Conservation (phyloP, 257 asterid species). For the Asclepias syriaca region DNA sequence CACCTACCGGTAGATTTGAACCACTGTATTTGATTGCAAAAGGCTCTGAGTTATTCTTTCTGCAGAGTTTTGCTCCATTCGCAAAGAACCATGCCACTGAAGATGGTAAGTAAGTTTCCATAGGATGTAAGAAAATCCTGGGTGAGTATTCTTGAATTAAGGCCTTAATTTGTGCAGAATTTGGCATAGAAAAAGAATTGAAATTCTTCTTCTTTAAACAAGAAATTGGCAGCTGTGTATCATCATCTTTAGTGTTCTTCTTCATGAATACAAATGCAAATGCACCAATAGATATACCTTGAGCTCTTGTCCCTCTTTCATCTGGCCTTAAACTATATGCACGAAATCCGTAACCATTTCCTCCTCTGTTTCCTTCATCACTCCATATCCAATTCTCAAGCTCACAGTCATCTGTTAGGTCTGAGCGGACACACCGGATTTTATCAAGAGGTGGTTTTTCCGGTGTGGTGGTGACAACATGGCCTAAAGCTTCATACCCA, state of each 20-base stretch:
- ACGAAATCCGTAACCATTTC: neutral
- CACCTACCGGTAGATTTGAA: conserved; percentile 35
- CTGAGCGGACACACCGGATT: neutral
- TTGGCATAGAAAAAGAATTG: conserved; percentile 22
- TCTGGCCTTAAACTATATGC: conserved; percentile 1
- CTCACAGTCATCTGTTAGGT: neutral
- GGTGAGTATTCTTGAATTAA: conserved; percentile 32
- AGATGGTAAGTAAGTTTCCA: conserved; percentile 28
- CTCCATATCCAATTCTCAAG: conserved; percentile 6
- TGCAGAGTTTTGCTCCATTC: conserved; percentile 24
- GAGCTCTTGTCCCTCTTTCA: conserved; percentile 15
- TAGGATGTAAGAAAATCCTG: conserved; percentile 25
- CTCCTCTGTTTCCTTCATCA: neutral
- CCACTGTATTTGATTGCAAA: conserved; percentile 19
- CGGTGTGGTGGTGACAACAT: conserved; percentile 1
- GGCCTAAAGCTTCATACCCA: conserved; percentile 8
- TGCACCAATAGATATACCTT: conserved; percentile 24
- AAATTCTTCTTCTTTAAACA: conserved; percentile 26
- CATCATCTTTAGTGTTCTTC: conserved; percentile 3
- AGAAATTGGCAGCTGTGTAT: neutral
- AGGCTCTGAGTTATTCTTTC: conserved; percentile 14
- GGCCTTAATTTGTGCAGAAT: conserved; percentile 26
- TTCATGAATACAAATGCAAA: conserved; percentile 9
- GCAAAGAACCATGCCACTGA: conserved; percentile 33
- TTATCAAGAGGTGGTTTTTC: conserved; percentile 15